Evolutionary conservation across 495 filamentous ascomycete genomes (phyloP).

Genomic region (Penicillium mononematosum): DNA sequence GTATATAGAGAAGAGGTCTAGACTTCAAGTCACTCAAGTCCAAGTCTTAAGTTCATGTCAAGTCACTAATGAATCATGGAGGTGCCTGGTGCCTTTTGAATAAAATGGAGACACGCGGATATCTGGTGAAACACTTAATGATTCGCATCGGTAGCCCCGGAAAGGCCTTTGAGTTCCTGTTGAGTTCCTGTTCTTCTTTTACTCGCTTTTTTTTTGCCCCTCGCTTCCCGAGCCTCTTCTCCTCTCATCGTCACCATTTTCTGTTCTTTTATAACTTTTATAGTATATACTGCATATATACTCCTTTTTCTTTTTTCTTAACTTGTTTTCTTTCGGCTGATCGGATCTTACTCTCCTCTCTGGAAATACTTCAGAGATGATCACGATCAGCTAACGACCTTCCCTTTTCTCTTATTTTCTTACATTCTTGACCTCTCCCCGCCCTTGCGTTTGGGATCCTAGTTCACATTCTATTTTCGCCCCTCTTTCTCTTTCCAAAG

Average conservation of each 20-base stretch:
- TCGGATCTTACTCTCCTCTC: constrained; percentile 5
- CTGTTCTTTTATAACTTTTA: constrained; percentile 1
- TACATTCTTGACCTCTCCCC: constrained; percentile 17
- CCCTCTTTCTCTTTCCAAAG: constrained; percentile 6
- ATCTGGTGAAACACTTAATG: constrained; percentile 34
- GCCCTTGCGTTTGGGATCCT: constrained; percentile 26
- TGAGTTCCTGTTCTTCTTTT: not conserved
- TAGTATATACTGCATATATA: not conserved
- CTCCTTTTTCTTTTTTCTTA: constrained; percentile 2
- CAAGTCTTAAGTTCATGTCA: constrained; percentile 3
- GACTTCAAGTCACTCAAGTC: not conserved
- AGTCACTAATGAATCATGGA: constrained; percentile 20
- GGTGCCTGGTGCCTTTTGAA: constrained; percentile 30
- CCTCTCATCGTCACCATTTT: constrained; percentile 31
- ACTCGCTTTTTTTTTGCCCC: constrained; percentile 22
- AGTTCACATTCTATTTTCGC: constrained; percentile 16
- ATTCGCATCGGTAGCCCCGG: constrained; percentile 34
- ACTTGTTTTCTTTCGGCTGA: constrained; percentile 8
- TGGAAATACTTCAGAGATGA: constrained; percentile 22
- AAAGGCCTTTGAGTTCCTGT: constrained; percentile 18
- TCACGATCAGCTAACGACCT: constrained; percentile 25
- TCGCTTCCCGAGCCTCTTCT: constrained; percentile 28
- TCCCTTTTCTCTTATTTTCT: constrained; percentile 19
- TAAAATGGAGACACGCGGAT: constrained; percentile 7
- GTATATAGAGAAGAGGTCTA: not conserved